Conservation (phyloP, 768 basidiomycete genomes). For the Termitomyces sp. region DNA sequence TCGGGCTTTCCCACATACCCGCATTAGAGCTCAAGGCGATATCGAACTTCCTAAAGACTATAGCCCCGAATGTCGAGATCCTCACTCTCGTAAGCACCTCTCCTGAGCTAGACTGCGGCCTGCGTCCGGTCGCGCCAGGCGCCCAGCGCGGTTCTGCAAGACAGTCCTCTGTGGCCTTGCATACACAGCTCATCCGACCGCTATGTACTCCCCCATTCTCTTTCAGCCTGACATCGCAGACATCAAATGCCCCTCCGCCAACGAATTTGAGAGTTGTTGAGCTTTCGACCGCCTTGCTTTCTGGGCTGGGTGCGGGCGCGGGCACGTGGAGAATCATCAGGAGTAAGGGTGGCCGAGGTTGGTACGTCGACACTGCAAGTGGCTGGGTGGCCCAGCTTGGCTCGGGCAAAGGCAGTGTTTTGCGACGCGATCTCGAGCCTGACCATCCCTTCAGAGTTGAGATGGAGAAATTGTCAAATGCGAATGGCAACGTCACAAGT, state of each 20-base stretch:
- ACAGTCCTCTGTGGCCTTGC: slow-evolving; percentile 70
- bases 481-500: slow-evolving; percentile 86
- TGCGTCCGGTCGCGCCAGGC: slow-evolving; percentile 27
- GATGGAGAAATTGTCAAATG: slow-evolving; percentile 66
- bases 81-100: slow-evolving; percentile 76
- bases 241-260: slow-evolving; percentile 33
- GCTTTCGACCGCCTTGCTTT: slow-evolving; percentile 64
- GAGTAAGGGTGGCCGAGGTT: slow-evolving; percentile 90
- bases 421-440: slow-evolving; percentile 51
- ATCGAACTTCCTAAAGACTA: slow-evolving; percentile 58
- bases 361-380: slow-evolving; percentile 88
- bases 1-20: slow-evolving; percentile 87
- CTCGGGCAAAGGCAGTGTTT: slow-evolving; percentile 33
- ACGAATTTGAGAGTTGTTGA: slow-evolving; percentile 87
- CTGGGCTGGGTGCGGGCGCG: slow-evolving; percentile 69
- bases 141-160: slow-evolving; percentile 40
- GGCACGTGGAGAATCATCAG: slow-evolving; percentile 85
- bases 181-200: slow-evolving; percentile 73
- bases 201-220: slow-evolving; percentile 75
- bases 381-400: slow-evolving; percentile 62
- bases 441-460: slow-evolving; percentile 67
- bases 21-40: slow-evolving; percentile 59
- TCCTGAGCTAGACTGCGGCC: slow-evolving; percentile 62
- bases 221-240: slow-evolving; percentile 39
- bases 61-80: slow-evolving; percentile 77